phyloP scores from a whole-genome alignment of 139 green algal species.

The Pedinophyceae sp. region DNA sequence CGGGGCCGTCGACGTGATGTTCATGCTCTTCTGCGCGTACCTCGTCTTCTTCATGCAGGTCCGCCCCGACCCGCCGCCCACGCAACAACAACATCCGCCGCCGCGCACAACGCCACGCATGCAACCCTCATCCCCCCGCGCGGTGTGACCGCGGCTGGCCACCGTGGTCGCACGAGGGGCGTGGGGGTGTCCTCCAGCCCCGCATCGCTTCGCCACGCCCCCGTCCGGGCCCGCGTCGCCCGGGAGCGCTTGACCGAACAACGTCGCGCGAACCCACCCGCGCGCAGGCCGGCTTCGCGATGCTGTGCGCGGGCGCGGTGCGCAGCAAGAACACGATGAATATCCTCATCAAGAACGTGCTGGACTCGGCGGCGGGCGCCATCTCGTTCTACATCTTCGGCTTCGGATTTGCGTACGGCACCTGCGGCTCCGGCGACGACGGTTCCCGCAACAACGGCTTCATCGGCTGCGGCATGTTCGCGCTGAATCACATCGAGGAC shows the following conservation, averaged over 20 bases:
- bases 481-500: background rate
- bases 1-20: constrained; percentile 8
- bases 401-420: constrained; percentile 43
- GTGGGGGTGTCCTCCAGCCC: background rate
- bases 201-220: background rate
- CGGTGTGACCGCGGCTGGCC: constrained; percentile 24
- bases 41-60: constrained; percentile 59
- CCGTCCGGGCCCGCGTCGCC: background rate
- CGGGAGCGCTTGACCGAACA: background rate
- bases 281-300: constrained; percentile 20
- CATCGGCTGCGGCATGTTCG: constrained; percentile 5
- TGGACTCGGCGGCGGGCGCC: constrained; percentile 14
- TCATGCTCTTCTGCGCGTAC: constrained; percentile 27
- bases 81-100: no score
- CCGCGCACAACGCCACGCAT: no score
- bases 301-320: constrained; percentile 17
- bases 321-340: constrained; percentile 27
- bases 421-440: constrained; percentile 1
- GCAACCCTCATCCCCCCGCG: no score
- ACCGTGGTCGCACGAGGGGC: constrained; percentile 16
- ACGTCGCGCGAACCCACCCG: background rate
- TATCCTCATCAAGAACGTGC: constrained; percentile 26
- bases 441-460: constrained; percentile 6
- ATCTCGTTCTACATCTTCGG: constrained; percentile 27
- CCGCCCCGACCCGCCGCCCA: no score